Evolutionary conservation across 208 protist species (phyloP).

Genomic region (Leishmania tarentolae): DNA sequence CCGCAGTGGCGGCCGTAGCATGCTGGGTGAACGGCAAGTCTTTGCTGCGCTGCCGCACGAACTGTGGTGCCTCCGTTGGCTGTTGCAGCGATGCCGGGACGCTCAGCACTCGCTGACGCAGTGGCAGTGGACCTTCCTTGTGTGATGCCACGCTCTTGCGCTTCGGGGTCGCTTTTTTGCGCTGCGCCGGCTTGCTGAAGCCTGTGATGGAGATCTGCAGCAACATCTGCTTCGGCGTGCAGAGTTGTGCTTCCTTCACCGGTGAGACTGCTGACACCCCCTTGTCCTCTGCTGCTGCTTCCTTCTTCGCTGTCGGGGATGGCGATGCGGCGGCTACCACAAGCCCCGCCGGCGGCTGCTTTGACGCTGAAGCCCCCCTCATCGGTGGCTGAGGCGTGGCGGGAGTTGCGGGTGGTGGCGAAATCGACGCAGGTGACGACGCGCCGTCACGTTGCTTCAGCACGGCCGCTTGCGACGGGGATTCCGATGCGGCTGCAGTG

Average conservation of each 20-base stretch:
- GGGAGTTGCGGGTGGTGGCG: not conserved
- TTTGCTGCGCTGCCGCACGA: constrained; percentile 19
- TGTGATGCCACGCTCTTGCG: not conserved
- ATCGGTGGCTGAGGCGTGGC: not conserved
- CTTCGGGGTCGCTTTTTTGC: constrained; percentile 14
- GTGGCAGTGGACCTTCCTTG: not conserved
- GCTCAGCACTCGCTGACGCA: constrained; percentile 19
- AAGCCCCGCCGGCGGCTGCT: not conserved
- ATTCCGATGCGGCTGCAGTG: not conserved
- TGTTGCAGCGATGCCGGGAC: not conserved
- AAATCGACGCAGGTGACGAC: not conserved
- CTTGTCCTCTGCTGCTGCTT: not conserved
- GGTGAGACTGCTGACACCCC: not conserved
- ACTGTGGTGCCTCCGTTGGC: constrained; percentile 6
- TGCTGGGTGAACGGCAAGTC: constrained; percentile 12
- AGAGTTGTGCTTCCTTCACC: constrained; percentile 5
- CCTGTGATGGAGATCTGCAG: constrained; percentile 29
- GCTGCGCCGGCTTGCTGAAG: constrained; percentile 16
- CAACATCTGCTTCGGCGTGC: constrained; percentile 24
- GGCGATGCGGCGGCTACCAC: not conserved
- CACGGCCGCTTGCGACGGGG: not conserved
- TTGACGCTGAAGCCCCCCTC: not conserved
- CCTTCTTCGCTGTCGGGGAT: not conserved
- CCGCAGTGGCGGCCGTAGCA: too few relatives aligned
- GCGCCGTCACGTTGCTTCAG: constrained; percentile 9